Conservation (phyloP, 768 basidiomycete species). For the Lactarius pseudohatsudake region DNA sequence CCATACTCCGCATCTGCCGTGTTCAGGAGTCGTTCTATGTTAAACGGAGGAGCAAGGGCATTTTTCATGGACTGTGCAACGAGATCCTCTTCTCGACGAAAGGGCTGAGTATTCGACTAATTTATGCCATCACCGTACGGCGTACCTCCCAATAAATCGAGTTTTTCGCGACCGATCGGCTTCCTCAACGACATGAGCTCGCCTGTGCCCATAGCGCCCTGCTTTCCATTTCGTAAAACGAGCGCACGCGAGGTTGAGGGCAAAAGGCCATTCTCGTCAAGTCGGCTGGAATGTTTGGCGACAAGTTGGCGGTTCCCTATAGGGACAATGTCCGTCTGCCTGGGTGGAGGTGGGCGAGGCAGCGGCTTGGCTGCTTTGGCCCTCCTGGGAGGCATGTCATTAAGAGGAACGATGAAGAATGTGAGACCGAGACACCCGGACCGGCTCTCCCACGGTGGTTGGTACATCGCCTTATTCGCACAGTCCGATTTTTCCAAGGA, state of each 20-base stretch:
- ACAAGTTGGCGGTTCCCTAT: conserved; percentile 56
- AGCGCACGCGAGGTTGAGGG: conserved; percentile 74
- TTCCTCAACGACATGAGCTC: conserved; percentile 58
- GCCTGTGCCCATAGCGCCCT: conserved; percentile 69
- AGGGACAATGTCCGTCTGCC: conserved; percentile 46
- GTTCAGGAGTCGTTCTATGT: conserved; percentile 58
- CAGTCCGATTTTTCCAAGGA: too few relatives aligned
- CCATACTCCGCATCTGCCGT: conserved; percentile 74
- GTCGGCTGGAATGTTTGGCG: conserved; percentile 38
- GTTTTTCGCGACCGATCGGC: conserved; percentile 75
- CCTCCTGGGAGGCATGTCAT: conserved; percentile 31
- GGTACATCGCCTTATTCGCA: not conserved
- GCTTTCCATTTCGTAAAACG: conserved; percentile 70
- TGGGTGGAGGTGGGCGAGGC: conserved; percentile 12
- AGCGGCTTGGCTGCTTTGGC: conserved; percentile 3
- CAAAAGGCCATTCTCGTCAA: conserved; percentile 50
- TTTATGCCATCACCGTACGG: conserved; percentile 26
- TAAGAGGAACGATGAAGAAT: not conserved
- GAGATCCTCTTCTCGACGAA: conserved; percentile 59
- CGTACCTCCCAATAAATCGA: conserved; percentile 75
- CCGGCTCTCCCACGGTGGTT: not conserved
- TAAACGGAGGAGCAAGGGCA: conserved; percentile 64
- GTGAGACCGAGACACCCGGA: not conserved
- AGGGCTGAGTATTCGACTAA: conserved; percentile 4
- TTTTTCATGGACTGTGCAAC: conserved; percentile 49